A percentile compares a stretch with the other conserved stretches of the same genome.
Conservation (phyloP, 2,329 filamentous ascomycete genomes). For the Beauveria australis region DNA sequence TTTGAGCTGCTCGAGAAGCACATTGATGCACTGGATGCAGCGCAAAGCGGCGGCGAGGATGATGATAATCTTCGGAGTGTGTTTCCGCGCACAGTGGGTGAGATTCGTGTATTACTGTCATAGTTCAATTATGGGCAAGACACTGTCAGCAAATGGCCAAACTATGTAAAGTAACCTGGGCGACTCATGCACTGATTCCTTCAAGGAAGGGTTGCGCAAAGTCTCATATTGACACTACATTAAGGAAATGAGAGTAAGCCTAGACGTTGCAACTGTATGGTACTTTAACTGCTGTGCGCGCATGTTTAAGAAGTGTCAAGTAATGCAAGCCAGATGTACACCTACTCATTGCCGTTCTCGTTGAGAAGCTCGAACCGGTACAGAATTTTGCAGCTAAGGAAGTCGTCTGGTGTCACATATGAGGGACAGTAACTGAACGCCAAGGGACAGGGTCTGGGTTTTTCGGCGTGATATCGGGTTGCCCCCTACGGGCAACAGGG, state of each 20-base stretch:
- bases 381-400: neutral
- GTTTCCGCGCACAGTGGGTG: slow-evolving; percentile 52
- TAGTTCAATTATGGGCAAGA: slow-evolving; percentile 18
- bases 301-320: neutral
- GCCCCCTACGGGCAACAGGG: neutral
- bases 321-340: neutral
- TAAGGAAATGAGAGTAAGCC: neutral
- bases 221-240: neutral
- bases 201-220: neutral
- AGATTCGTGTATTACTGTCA: slow-evolving; percentile 52
- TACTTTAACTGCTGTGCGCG: neutral
- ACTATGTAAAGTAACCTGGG: neutral
- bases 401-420: neutral
- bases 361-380: neutral
- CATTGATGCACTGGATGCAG: slow-evolving; percentile 35
- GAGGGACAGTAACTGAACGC: too few species aligned
- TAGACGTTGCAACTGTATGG: neutral
- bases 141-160: neutral
- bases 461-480: too few species aligned
- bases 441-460: too few species aligned
- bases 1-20: slow-evolving; percentile 58
- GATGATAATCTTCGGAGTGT: slow-evolving; percentile 24
- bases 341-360: neutral
- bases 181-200: neutral
- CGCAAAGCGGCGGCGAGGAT: slow-evolving; percentile 16